A percentile compares a stretch with the other conserved stretches of the same genome.
Evolutionary conservation across 2,329 filamentous ascomycete genomes (phyloP).

Genomic region (Curvularia sp.): DNA sequence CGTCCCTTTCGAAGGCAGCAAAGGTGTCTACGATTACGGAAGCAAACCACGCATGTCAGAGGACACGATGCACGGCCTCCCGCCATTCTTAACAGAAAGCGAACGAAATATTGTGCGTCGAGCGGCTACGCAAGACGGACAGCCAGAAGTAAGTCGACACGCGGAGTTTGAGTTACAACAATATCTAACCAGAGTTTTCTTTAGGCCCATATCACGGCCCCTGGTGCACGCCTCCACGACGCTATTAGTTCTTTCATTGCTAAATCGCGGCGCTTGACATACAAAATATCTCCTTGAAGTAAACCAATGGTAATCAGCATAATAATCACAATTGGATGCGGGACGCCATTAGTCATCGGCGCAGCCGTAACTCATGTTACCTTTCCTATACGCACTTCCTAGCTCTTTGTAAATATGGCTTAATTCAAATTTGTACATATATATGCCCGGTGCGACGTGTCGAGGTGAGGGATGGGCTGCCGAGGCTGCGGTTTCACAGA

Average conservation of each 20-base stretch:
- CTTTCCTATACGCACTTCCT: not conserved
- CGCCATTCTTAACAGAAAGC: slow-evolving; percentile 12
- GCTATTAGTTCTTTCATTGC: slow-evolving; percentile 20
- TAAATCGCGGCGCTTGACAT: slow-evolving; percentile 19
- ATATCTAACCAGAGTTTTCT: not conserved
- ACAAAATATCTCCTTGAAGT: slow-evolving; percentile 20
- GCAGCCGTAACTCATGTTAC: not conserved
- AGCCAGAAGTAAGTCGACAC: slow-evolving; percentile 14
- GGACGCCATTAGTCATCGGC: not conserved
- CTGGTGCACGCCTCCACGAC: slow-evolving; percentile 8
- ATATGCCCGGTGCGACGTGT: not conserved
- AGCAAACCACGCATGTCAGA: not conserved
- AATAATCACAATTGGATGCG: not conserved
- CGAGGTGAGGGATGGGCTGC: not conserved
- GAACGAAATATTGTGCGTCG: slow-evolving; percentile 22
- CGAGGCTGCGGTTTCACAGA: not conserved
- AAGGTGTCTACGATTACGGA: not conserved
- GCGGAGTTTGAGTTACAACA: not conserved
- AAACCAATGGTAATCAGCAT: not conserved
- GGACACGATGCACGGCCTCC: not conserved
- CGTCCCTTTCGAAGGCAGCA: not conserved
- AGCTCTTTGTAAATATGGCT: not conserved
- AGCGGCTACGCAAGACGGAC: slow-evolving; percentile 15
- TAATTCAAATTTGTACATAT: not conserved
- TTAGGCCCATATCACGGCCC: slow-evolving; percentile 1